phyloP scores from a whole-genome alignment of 192 early-diverging fungal genomes.

The Backusella circina region DNA sequence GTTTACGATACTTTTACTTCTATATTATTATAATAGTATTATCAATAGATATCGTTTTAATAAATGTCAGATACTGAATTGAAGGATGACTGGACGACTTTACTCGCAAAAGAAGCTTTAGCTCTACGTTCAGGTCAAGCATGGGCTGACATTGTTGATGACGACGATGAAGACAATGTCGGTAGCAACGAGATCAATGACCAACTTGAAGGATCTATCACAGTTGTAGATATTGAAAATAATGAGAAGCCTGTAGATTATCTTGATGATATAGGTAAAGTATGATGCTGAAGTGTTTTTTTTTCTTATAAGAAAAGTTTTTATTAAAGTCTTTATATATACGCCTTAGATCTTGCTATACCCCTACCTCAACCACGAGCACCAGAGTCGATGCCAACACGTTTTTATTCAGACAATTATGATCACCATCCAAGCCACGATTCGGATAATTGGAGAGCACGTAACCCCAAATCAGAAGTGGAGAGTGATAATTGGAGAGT shows the following conservation, averaged over 20 bases:
- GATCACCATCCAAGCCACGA: not conserved
- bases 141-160: conserved; percentile 6
- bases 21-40: not conserved
- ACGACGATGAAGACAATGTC: not conserved
- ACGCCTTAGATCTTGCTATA: not conserved
- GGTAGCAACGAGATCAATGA: not conserved
- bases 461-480: not conserved
- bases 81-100: not conserved
- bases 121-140: not conserved
- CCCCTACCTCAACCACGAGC: not conserved
- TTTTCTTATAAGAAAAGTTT: not conserved
- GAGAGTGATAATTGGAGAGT: not conserved
- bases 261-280: not conserved
- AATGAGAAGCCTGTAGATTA: not conserved
- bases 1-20: not conserved
- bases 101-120: not conserved
- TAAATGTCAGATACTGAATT: not conserved
- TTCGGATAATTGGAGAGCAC: not conserved
- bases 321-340: not conserved
- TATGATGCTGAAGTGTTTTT: not conserved
- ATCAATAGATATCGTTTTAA: not conserved
- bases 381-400: not conserved
- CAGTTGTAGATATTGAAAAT: not conserved
- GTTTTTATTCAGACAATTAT: not conserved
- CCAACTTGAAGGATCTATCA: not conserved